These are phyloP conservation scores for Breviolum minutum DNA, from an alignment of 73 alveolate species.

Conservation along the genomic window DNA sequence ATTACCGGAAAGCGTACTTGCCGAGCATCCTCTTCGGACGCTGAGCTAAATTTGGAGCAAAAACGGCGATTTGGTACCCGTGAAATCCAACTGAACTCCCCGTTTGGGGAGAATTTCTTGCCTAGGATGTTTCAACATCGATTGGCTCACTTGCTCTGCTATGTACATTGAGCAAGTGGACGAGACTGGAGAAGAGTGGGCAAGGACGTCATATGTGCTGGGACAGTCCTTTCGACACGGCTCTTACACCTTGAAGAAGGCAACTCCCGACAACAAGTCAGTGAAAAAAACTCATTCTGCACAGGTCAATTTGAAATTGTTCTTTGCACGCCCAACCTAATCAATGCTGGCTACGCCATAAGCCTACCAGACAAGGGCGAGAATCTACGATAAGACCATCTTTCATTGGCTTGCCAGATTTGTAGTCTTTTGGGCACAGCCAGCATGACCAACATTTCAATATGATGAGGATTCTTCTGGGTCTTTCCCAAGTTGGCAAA, in stretches of 20 bases:
- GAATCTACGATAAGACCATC: no score
- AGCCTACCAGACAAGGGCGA: no score
- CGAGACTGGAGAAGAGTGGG: conserved; percentile 2
- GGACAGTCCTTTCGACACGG: conserved; percentile 22
- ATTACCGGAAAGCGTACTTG: conserved; percentile 31
- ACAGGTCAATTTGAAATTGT: not conserved
- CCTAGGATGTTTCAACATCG: conserved; percentile 60
- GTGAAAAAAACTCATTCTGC: no score
- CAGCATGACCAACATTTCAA: no score
- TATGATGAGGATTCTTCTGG: not conserved
- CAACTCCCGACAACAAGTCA: not conserved
- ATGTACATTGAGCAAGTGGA: conserved; percentile 45
- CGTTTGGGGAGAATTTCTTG: no score
- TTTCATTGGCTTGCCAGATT: no score
- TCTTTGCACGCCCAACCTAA: no score
- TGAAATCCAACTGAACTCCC: not conserved
- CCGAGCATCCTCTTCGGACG: conserved; percentile 50
- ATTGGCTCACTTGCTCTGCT: conserved; percentile 60
- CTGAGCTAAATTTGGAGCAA: not conserved
- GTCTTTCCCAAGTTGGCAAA: not conserved
- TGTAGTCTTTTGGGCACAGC: no score
- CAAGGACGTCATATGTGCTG: conserved; percentile 17
- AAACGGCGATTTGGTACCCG: not conserved
- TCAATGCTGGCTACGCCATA: no score
- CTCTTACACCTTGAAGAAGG: conserved; percentile 50